These are phyloP conservation scores for Amoebophrya sp. DNA, from an alignment of 169 alveolate genomes.

Conservation along the genomic window DNA sequence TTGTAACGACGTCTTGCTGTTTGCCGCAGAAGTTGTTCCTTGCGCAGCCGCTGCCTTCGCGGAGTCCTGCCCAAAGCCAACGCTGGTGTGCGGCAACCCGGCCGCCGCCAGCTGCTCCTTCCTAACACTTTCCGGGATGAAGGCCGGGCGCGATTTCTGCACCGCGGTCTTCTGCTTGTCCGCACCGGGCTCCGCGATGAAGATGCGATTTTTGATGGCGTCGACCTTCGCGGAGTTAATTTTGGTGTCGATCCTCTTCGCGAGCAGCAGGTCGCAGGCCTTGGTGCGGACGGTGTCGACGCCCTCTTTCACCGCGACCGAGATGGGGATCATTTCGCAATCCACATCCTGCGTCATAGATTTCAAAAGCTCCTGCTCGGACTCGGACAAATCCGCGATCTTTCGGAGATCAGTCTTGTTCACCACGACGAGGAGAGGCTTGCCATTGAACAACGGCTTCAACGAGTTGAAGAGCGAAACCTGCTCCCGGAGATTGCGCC, in stretches of 20 bases:
- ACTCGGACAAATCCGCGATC: slow-evolving; percentile 55
- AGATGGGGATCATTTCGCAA: slow-evolving; percentile 20
- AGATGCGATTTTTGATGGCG: neutral
- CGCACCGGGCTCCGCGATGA: neutral
- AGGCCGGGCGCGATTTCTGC: slow-evolving; percentile 49
- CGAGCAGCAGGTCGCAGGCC: slow-evolving; percentile 65
- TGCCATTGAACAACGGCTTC: slow-evolving; percentile 81
- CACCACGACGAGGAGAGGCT: slow-evolving; percentile 84
- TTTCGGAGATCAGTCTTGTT: slow-evolving; percentile 84
- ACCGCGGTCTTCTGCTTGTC: slow-evolving; percentile 18
- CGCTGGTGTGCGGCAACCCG: no score
- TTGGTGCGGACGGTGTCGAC: neutral
- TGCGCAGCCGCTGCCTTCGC: no score
- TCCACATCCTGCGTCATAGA: slow-evolving; percentile 40
- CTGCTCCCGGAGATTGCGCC: slow-evolving; percentile 83
- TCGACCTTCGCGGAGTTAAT: slow-evolving; percentile 22
- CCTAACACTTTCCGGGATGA: slow-evolving; percentile 60
- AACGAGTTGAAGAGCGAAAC: slow-evolving; percentile 78
- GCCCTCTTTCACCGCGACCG: neutral
- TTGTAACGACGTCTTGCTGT: neutral
- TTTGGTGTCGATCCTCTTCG: slow-evolving; percentile 43
- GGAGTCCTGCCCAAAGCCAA: no score
- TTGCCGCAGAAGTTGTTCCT: no score
- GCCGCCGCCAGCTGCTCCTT: slow-evolving; percentile 24
- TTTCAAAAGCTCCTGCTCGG: slow-evolving; percentile 55